phyloP scores from a whole-genome alignment of 1,139 yeast genomes.

The Blastobotrys buckinghamii region DNA sequence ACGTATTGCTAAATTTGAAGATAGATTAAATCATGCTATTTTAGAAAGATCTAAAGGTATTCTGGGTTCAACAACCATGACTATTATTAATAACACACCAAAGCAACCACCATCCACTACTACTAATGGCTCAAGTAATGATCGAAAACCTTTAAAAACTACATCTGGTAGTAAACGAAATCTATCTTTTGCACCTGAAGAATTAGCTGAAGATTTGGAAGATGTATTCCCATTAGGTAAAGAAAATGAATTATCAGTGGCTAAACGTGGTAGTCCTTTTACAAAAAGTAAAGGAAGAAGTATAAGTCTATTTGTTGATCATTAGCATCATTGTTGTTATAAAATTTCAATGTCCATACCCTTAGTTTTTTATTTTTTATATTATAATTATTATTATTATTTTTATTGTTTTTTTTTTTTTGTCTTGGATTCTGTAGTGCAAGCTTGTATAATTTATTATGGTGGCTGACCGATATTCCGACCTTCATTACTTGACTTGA shows the following conservation, averaged over 20 bases:
- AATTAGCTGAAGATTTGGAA: slow-evolving; percentile 21
- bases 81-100: slow-evolving; percentile 23
- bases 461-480: too few relatives aligned
- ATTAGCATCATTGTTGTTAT: slow-evolving; percentile 1
- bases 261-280: slow-evolving; percentile 22
- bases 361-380: not conserved
- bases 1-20: slow-evolving; percentile 28
- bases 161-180: slow-evolving; percentile 20
- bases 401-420: too few relatives aligned
- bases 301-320: slow-evolving; percentile 28
- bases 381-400: not conserved
- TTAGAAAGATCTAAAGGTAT: slow-evolving; percentile 32
- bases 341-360: not conserved
- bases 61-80: slow-evolving; percentile 31
- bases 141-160: slow-evolving; percentile 8
- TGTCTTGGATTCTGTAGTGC: too few relatives aligned
- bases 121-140: slow-evolving; percentile 1
- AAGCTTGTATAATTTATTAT: not conserved
- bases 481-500: too few relatives aligned
- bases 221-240: slow-evolving; percentile 15
- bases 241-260: slow-evolving; percentile 23
- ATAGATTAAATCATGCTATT: slow-evolving; percentile 24
- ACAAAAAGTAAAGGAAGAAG: slow-evolving; percentile 25
- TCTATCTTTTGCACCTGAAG: slow-evolving; percentile 26
- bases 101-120: not conserved